phyloP scores from a whole-genome alignment of 805 yeast genomes.

The Gaillardinia entomophila region DNA sequence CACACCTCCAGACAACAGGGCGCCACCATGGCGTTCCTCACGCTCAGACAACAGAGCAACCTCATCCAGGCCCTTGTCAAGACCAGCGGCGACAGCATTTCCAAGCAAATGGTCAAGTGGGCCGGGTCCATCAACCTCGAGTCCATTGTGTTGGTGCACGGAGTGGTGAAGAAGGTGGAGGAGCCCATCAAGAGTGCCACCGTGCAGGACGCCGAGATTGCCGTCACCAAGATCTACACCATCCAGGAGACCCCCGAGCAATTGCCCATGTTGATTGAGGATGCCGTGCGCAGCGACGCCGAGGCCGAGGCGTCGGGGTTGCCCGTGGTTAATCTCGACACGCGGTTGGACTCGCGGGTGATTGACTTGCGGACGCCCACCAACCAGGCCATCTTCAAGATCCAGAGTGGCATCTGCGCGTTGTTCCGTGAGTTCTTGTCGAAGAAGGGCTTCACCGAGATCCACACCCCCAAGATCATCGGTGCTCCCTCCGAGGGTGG shows the following conservation, averaged over 20 bases:
- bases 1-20: slow-evolving; percentile 94
- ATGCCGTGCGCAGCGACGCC: slow-evolving; percentile 90
- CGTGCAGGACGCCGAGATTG: slow-evolving; percentile 84
- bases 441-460: slow-evolving; percentile 70
- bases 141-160: slow-evolving; percentile 87
- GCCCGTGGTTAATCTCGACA: slow-evolving; percentile 93
- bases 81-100: slow-evolving; percentile 42
- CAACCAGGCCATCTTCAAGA: slow-evolving; percentile 94
- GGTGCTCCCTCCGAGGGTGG: slow-evolving; percentile 99
- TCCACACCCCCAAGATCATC: slow-evolving; percentile 92
- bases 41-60: slow-evolving; percentile 85
- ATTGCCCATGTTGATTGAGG: slow-evolving; percentile 92
- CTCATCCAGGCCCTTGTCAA: slow-evolving; percentile 71
- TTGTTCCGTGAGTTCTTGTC: slow-evolving; percentile 85
- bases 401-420: slow-evolving; percentile 83
- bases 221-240: slow-evolving; percentile 64
- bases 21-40: slow-evolving; percentile 85
- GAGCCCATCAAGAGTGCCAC: slow-evolving; percentile 89
- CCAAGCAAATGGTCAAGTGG: slow-evolving; percentile 98
- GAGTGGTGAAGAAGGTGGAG: slow-evolving; percentile 74
- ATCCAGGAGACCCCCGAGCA: slow-evolving; percentile 87
- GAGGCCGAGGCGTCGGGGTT: slow-evolving; percentile 89
- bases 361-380: slow-evolving; percentile 96
- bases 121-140: slow-evolving; percentile 80
- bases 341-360: slow-evolving; percentile 91